Evolutionary conservation across 768 basidiomycete species (phyloP), one percentile per base, ranked within the genome.

Genomic region (Trametes maxima): DNA sequence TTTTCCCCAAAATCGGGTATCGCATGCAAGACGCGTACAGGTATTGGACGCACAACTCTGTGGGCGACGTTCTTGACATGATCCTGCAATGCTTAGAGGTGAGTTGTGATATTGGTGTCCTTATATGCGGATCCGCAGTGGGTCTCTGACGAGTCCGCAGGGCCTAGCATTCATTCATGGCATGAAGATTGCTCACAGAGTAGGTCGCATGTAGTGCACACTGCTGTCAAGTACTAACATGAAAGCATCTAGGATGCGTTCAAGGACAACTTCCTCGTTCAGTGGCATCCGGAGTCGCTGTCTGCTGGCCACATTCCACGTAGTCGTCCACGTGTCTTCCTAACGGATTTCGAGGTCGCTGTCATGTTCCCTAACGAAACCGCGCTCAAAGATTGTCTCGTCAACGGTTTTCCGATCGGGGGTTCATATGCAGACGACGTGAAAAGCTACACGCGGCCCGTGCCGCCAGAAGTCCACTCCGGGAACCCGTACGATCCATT

Each of bases 271-370:
- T 75, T 73, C 51, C 53, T 74, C 5, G 46, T 74, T 2, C 68
- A 76, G 54, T 74, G 69, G 68, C 68, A 72, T 5, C 74, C 74
- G 1, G 71, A 75, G 46, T 73, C 73, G 3, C 35, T 75, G 43
- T 19, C 10, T 2, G 48, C 43, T 6, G 61, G 45, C 43, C 55
- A 17, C 66, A 12, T 60, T 68, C 0, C 46, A 36, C 16, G 56
- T 59, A n/a, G 7, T 5, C 65, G 67, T 25, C 72, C 74, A 11
- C 69, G 73, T 2, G 74, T 75, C 1, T 74, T 69, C 50, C 57
- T 76, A 10, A 73, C 69, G 24, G 74, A 75, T 65, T 73, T 75
- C 28, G 74, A 75, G 63, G 53, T 65, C 21, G 71, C 73, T 2
- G 51, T 75, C 3, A 50, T 68, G 24, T 76, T 73, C 45, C 67